Evolutionary conservation across 1,284 basidiomycete species (phyloP), one percentile per base, ranked within the genome.

Genomic region (Moesziomyces parantarcticus): DNA sequence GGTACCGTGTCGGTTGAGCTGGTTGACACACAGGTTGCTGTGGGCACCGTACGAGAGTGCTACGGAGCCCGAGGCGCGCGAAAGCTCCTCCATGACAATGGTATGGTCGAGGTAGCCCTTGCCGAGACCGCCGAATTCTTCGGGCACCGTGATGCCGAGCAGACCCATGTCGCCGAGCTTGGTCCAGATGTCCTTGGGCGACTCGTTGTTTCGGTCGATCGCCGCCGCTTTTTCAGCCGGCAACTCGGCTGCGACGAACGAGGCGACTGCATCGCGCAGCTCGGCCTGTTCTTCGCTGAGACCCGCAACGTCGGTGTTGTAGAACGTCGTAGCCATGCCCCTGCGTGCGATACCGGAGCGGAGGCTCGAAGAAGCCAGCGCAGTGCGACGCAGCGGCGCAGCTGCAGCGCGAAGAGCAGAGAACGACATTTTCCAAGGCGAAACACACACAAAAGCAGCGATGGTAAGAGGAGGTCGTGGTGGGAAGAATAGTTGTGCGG

Each of bases 21-120:
- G 92, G 59, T 79, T 63, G 18, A 77, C 78, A 49, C 66, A 84
- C 6, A 80, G 71, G 44, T 80, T 80, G 1, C 66, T 72, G 81
- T 97, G 95, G 13, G 94, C 94, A 55, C 94, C 94, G 77, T 97
- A 97, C 3, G 92, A 94, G 11, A 97, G 88, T 1, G 91, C 94
- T 34, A 97, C 90, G 3, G 92, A 93, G 22, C 93, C 94, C 7
- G 93, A 95, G 8, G 92, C 92, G 26, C 90, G 87, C 25, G 93
- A 95, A 55, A 97, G 86, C 92, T 86, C 50, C 52, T 80, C 78
- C 78, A 80, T 80, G 8, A 80, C 75, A 50, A 80, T 63, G 10
- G 73, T 74, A 49, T 80, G 78, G 26, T 80, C 78, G 1, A 80
- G 44, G 45, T 80, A 80, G 0, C 78, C 77, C 29, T 70, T 74